phyloP scores from a whole-genome alignment of 2,329 filamentous ascomycete species.

The Cryphonectria carpinicola region DNA sequence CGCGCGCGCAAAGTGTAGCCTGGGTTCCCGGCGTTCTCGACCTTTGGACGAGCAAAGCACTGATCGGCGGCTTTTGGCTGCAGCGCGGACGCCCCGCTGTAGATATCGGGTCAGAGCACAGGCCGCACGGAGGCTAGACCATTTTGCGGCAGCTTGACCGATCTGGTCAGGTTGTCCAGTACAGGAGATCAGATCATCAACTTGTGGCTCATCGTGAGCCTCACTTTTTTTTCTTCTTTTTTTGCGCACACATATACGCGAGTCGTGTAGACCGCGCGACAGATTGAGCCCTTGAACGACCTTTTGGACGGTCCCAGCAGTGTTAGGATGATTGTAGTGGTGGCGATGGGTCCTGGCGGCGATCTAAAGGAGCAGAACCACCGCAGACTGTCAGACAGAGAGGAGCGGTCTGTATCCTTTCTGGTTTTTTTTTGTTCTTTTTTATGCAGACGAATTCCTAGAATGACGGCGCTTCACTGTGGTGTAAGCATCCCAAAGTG shows the following conservation, averaged over 20 bases:
- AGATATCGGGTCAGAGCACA: neutral
- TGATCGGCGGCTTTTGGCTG: neutral
- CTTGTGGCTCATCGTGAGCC: neutral
- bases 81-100: constrained; percentile 1
- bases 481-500: constrained; percentile 10
- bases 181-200: neutral
- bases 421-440: neutral
- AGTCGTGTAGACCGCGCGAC: neutral
- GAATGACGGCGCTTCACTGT: neutral
- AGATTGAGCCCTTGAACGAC: neutral
- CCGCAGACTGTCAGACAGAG: neutral
- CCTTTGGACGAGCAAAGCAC: neutral
- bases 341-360: neutral
- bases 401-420: constrained; percentile 4
- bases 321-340: neutral
- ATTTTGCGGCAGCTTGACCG: constrained; percentile 1
- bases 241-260: neutral
- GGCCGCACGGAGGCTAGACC: neutral
- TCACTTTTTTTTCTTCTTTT: neutral
- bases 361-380: constrained; percentile 1
- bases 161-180: constrained; percentile 3
- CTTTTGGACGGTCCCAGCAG: neutral
- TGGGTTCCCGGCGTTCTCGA: neutral
- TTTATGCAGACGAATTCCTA: neutral
- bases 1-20: constrained; percentile 1